A percentile compares a stretch with the other conserved stretches of the same genome.
Conservation (phyloP, 371 early-diverging fungal species). For the Saksenaea vasiformis region DNA sequence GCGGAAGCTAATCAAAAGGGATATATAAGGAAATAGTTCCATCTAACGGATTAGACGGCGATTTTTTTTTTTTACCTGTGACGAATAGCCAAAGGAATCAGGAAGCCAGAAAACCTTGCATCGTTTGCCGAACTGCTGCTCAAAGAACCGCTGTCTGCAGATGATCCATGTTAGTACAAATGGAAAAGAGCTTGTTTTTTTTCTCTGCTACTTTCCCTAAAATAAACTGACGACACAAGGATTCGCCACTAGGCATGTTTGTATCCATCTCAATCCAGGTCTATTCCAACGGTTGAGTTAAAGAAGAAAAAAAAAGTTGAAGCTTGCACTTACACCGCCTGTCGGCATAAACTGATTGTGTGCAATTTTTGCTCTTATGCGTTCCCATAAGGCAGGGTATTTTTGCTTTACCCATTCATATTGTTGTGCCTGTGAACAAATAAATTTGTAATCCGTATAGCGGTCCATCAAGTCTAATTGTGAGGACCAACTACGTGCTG, state of each 20-base stretch:
- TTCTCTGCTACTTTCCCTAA: not conserved
- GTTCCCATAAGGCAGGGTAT: conserved; percentile 80
- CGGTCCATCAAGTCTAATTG: conserved; percentile 78
- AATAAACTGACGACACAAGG: conserved; percentile 62
- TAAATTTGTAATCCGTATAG: conserved; percentile 86
- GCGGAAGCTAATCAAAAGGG: conserved; percentile 69
- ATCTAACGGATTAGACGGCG: too few species aligned
- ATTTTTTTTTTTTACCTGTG: conserved; percentile 19
- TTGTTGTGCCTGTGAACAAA: conserved; percentile 93
- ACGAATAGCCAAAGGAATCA: conserved; percentile 75
- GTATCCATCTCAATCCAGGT: conserved; percentile 99
- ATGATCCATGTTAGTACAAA: not conserved
- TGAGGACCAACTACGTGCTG: conserved; percentile 87
- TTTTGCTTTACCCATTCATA: conserved; percentile 84
- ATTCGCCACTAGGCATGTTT: conserved; percentile 94
- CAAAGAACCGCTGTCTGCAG: conserved; percentile 74
- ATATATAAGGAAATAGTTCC: too few species aligned
- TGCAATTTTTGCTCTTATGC: conserved; percentile 65
- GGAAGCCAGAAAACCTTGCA: conserved; percentile 92
- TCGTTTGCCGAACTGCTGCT: conserved; percentile 76
- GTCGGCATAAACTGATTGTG: conserved; percentile 83
- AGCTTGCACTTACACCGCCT: conserved; percentile 62
- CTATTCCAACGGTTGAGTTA: conserved; percentile 9
- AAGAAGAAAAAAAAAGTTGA: not conserved
- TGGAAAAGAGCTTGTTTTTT: not conserved